These are phyloP conservation scores for Pichia scutulata DNA, from an alignment of 805 yeast genomes.

Conservation along the genomic window DNA sequence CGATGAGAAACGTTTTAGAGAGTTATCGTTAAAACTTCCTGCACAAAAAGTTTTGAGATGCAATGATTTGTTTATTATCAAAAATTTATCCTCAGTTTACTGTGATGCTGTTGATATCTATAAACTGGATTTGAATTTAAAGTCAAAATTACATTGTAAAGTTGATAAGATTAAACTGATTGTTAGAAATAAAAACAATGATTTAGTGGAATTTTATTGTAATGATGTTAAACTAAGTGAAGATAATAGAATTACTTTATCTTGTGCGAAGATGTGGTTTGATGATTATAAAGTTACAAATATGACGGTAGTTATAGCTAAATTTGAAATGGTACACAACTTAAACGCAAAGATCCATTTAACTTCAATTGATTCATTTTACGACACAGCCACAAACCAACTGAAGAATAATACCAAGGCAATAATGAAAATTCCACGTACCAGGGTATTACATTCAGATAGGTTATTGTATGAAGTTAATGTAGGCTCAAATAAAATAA, in stretches of 20 bases:
- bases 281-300: conserved; percentile 18
- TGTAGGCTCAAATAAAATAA: conserved; percentile 16
- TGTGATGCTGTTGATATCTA: conserved; percentile 32
- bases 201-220: conserved; percentile 14
- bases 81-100: conserved; percentile 21
- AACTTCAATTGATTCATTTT: conserved; percentile 11
- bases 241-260: conserved; percentile 12
- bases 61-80: neutral
- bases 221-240: conserved; percentile 3
- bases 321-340: conserved; percentile 15
- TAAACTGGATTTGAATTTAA: conserved; percentile 29
- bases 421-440: conserved; percentile 16
- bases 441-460: conserved; percentile 23
- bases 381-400: neutral
- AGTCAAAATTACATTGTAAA: conserved; percentile 20
- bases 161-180: conserved; percentile 14
- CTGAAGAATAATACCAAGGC: conserved; percentile 16
- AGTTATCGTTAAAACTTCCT: neutral
- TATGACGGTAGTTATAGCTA: conserved; percentile 17
- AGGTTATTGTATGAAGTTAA: conserved; percentile 16
- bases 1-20: conserved; percentile 1
- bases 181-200: conserved; percentile 10
- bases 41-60: conserved; percentile 2
- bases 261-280: conserved; percentile 15
- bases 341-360: neutral